A percentile compares a stretch with the other conserved stretches of the same genome.
These are phyloP conservation scores for Cyberlindnera lachancei DNA, from an alignment of 805 yeast species.

Conservation along the genomic window DNA sequence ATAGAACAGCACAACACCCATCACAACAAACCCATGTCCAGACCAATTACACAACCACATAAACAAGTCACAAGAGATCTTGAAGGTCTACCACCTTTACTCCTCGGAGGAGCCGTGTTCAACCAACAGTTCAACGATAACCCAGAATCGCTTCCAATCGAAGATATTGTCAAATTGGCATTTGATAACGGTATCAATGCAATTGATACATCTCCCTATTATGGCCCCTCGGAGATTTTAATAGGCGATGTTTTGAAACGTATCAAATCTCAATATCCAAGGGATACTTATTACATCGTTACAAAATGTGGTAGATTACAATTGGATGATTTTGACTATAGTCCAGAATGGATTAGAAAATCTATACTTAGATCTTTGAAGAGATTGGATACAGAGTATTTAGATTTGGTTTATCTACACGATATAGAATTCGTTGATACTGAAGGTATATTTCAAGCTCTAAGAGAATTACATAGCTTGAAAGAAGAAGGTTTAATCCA, in stretches of 20 bases:
- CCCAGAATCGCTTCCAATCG: conserved; percentile 53
- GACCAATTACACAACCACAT: conserved; percentile 13
- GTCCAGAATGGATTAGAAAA: conserved; percentile 46
- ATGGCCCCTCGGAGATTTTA: conserved; percentile 78
- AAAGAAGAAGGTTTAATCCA: conserved; percentile 56
- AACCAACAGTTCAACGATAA: conserved; percentile 71
- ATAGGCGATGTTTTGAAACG: conserved; percentile 58
- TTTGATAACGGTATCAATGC: conserved; percentile 66
- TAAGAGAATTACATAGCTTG: conserved; percentile 49
- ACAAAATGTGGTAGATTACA: conserved; percentile 81
- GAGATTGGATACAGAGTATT: conserved; percentile 56
- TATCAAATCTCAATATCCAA: conserved; percentile 31
- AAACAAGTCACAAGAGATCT: conserved; percentile 19
- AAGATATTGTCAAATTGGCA: conserved; percentile 49
- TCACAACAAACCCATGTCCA: too few relatives aligned
- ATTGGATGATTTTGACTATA: conserved; percentile 68
- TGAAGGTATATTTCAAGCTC: conserved; percentile 50
- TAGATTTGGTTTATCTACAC: conserved; percentile 82
- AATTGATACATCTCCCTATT: conserved; percentile 88
- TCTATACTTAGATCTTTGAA: conserved; percentile 62
- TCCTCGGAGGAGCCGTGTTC: conserved; percentile 86
- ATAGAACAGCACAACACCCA: too few relatives aligned
- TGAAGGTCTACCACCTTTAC: conserved; percentile 42
- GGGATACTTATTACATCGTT: conserved; percentile 63
- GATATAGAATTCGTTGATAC: conserved; percentile 77